phyloP scores from a whole-genome alignment of 331 rosid species.

The Saraca asoca region DNA sequence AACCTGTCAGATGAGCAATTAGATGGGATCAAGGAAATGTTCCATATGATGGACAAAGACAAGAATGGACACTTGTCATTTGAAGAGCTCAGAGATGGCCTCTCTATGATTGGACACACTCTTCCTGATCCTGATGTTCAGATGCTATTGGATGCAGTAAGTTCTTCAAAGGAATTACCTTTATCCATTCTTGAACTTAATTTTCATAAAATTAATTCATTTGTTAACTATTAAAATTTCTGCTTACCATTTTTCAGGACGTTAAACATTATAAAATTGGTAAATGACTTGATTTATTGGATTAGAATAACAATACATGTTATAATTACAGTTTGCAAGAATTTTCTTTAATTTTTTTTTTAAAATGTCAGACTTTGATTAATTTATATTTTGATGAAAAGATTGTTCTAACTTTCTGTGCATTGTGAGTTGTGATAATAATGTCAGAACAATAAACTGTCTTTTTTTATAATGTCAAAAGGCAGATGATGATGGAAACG shows the following conservation, averaged over 20 bases:
- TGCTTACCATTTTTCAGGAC: too few species aligned
- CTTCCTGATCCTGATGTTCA: constrained; percentile 75
- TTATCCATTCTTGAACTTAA: neutral
- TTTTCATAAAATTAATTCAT: neutral
- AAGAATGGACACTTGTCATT: constrained; percentile 67
- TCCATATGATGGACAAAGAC: constrained; percentile 80
- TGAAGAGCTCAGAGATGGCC: constrained; percentile 83
- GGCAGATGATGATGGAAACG: constrained; percentile 90
- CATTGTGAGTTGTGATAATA: neutral
- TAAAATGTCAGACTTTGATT: too few species aligned
- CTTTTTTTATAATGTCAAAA: constrained; percentile 30
- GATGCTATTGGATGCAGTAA: constrained; percentile 80
- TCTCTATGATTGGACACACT: constrained; percentile 63
- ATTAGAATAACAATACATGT: too few species aligned
- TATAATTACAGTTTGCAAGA: neutral
- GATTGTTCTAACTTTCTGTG: neutral
- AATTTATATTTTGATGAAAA: neutral
- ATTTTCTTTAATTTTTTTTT: neutral
- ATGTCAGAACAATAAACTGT: neutral
- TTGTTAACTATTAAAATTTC: too few species aligned
- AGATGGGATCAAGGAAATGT: constrained; percentile 60
- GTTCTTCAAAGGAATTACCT: constrained; percentile 33
- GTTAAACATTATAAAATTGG: too few species aligned
- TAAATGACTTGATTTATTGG: too few species aligned
- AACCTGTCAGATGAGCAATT: constrained; percentile 79